phyloP scores from a whole-genome alignment of 345 rosid species.

The Syzygium grande region DNA sequence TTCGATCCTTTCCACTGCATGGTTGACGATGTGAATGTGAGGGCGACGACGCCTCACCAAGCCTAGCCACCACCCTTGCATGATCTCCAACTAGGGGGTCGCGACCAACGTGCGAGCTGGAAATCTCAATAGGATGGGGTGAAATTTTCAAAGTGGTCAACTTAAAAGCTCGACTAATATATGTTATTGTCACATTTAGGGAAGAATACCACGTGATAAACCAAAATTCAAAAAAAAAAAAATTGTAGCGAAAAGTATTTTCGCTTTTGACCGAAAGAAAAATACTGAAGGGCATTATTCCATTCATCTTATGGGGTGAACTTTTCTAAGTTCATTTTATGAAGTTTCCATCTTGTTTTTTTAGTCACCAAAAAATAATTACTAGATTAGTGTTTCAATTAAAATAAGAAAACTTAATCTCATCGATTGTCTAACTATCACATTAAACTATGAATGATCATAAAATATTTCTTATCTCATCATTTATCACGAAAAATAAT shows the following conservation, averaged over 20 bases:
- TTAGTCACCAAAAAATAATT: neutral
- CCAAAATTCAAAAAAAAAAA: neutral
- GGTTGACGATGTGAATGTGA: neutral
- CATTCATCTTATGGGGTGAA: neutral
- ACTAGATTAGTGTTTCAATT: neutral
- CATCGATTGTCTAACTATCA: accelerated
- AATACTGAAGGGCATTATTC: neutral
- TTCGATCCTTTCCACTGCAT: neutral
- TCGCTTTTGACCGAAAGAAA: neutral
- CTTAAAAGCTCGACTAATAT: neutral
- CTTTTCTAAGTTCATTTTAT: neutral
- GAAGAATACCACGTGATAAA: neutral
- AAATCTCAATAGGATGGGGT: neutral
- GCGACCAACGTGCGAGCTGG: accelerated
- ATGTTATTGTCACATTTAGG: neutral
- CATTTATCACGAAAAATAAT: too few species aligned
- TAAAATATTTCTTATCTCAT: too few species aligned
- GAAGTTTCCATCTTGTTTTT: neutral
- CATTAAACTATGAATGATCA: neutral
- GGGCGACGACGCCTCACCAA: neutral
- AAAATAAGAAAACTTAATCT: neutral
- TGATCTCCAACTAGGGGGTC: neutral
- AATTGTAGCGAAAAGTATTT: neutral
- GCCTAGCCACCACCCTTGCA: neutral
- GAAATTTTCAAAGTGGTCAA: neutral